Base-by-base conservation (phyloP, 2,329 filamentous ascomycete species). In the Hirsutella thompsonii region DNA sequence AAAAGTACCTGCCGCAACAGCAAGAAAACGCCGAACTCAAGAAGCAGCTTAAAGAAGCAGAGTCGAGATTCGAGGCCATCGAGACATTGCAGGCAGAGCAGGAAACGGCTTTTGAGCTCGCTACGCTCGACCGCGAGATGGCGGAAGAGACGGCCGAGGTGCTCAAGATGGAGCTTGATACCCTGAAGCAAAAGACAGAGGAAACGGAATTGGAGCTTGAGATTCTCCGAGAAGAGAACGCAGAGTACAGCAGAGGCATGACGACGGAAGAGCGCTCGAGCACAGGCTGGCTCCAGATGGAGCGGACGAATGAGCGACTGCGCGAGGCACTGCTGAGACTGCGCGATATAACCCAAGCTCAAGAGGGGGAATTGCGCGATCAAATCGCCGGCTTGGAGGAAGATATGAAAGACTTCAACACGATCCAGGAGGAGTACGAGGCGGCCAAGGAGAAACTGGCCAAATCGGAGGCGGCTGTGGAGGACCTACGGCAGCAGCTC, bases 71-170 rank as follows among this genome's bases (percentile, higher is more conserved):
- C 18, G 78, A 83, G 42, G 58, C 60, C 0, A 67, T 92, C 2
- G 84, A 90, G 50, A 70, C 73, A 23, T 68, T 83, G 41, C 82
- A 92, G 55, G 83, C 84, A 8, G 88, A 95, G 49, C 81, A 93
- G 58, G 92, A 96, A 23, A 75, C 81, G 3, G 76, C 83, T 6
- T 65, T 95, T 54, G 92, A 98, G 61, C 76, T 92, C 61, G 87
- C 88, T 6, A 82, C 85, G 0, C 67, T 98, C 20, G 92, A 98
- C 56, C 79, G 86, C 36, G 90, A 98, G 60, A 94, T 96, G 84
- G 92, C 92, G 0, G 89, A 98, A 59, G 90, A 95, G 61, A 87
- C 80, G 35, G 82, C 85, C 1, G 92, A 96, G 49, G 78, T 82
- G 16, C 69, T 83, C 39, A 92, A 88, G 57, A 72, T 76, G 2